phyloP scores from a whole-genome alignment of 2,329 filamentous ascomycete genomes.

The Botrytis fabae region DNA sequence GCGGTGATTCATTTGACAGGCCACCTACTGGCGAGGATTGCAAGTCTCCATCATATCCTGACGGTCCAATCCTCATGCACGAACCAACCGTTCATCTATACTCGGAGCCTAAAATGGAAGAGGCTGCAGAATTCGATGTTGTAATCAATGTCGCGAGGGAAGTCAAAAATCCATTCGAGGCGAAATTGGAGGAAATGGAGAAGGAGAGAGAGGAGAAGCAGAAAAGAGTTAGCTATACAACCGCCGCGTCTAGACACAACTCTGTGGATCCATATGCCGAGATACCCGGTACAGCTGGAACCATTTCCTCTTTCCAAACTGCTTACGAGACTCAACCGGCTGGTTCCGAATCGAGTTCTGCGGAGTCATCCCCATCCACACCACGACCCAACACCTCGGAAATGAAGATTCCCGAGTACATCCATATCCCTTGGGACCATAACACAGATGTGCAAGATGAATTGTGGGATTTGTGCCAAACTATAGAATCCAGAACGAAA shows the following conservation, averaged over 20 bases:
- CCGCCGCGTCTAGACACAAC: slow-evolving; percentile 34
- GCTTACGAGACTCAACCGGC: slow-evolving; percentile 57
- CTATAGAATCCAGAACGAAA: slow-evolving; percentile 70
- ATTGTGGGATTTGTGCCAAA: slow-evolving; percentile 71
- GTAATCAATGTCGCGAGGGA: slow-evolving; percentile 84
- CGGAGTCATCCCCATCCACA: slow-evolving; percentile 51
- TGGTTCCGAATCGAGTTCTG: slow-evolving; percentile 30
- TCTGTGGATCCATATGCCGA: slow-evolving; percentile 17
- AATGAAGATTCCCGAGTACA: slow-evolving; percentile 69
- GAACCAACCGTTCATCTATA: slow-evolving; percentile 77
- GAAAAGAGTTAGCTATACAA: slow-evolving; percentile 38
- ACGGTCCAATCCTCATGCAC: slow-evolving; percentile 81
- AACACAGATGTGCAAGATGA: slow-evolving; percentile 83
- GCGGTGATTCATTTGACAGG: slow-evolving; percentile 63
- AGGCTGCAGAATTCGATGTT: slow-evolving; percentile 76
- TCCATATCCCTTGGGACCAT: slow-evolving; percentile 86
- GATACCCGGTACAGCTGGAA: slow-evolving; percentile 54
- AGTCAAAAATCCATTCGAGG: slow-evolving; percentile 71
- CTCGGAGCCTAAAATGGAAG: slow-evolving; percentile 74
- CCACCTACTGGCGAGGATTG: slow-evolving; percentile 75
- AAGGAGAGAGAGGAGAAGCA: slow-evolving; percentile 34
- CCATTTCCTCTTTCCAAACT: slow-evolving; percentile 58
- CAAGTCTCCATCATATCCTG: slow-evolving; percentile 79
- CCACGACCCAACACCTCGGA: slow-evolving; percentile 51
- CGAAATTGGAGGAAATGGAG: slow-evolving; percentile 50